These are phyloP conservation scores for Pestalotiopsis sp. DNA, from an alignment of 2,329 filamentous ascomycete species.

Conservation along the genomic window DNA sequence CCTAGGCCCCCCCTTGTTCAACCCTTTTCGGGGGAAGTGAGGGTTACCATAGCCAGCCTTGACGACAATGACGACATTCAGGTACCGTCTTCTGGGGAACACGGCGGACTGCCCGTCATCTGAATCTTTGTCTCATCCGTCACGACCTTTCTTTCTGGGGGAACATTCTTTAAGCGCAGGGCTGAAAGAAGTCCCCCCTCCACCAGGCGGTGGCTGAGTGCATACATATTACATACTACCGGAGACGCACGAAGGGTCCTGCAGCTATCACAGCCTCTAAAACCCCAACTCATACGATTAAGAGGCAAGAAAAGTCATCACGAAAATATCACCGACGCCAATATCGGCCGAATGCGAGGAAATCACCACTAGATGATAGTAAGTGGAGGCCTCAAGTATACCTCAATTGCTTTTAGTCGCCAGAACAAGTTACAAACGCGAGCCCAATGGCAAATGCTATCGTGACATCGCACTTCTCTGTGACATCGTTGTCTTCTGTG, in stretches of 20 bases:
- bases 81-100: neutral
- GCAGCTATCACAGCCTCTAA: neutral
- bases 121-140: neutral
- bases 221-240: neutral
- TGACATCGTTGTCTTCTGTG: neutral
- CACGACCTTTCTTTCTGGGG: neutral
- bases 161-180: neutral
- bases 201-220: constrained; percentile 1
- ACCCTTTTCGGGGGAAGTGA: neutral
- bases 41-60: neutral
- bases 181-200: neutral
- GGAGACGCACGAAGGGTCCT: neutral
- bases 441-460: neutral
- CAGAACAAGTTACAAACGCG: neutral
- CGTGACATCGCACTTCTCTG: neutral
- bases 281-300: neutral
- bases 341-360: neutral
- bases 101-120: neutral
- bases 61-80: constrained; percentile 12
- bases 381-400: neutral
- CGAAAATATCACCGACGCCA: neutral
- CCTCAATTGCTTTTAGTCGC: neutral
- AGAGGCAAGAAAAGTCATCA: neutral
- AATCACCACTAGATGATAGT: neutral
- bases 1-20: neutral